Evolutionary conservation across 1,284 basidiomycete species (phyloP), one percentile per base, ranked within the genome.

Genomic region (Volvariella surrecta): DNA sequence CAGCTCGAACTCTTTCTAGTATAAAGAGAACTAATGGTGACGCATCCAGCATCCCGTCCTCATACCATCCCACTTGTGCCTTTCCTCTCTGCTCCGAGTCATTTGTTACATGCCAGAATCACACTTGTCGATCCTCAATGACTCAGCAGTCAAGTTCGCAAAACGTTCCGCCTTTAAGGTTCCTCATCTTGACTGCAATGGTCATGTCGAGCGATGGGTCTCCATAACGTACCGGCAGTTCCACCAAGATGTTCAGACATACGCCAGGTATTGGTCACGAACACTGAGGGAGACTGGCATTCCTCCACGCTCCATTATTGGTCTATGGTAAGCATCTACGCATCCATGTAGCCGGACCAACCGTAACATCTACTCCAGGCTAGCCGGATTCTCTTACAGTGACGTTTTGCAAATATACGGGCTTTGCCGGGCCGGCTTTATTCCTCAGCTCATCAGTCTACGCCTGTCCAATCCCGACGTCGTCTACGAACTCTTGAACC

Each of bases 361-460:
- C 20, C 34, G 39, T 46, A 24, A 38, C 24, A 44, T 40, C 48
- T 19, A 45, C 34, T 48, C 44, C 18, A 86, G 82, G 82, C 60
- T 86, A 32, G 68, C 73, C 24, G 82, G 82, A 2, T 73, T 78
- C 64, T 71, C 74, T 21, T 85, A 85, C 53, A 58, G 65, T 32
- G 82, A 86, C 54, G 72, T 78, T 21, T 60, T 85, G 20, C 78
- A 82, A 49, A 77, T 86, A 48, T 86, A 84, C 54, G 77, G 78
- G 41, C 63, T 86, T 45, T 78, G 79, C 6, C 66, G 82, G 54
- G 82, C 82, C 7, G 82, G 82, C 3, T 86, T 76, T 55, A 63
- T 83, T 46, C 82, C 82, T 0, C 83, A 86, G 50, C 59, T 86
- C 21, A 82, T 85, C 64, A 81, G 79, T 52, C 63, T 85, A 45